Evolutionary conservation across 306 rosid genomes (phyloP).

Genomic region (Myrica gale): DNA sequence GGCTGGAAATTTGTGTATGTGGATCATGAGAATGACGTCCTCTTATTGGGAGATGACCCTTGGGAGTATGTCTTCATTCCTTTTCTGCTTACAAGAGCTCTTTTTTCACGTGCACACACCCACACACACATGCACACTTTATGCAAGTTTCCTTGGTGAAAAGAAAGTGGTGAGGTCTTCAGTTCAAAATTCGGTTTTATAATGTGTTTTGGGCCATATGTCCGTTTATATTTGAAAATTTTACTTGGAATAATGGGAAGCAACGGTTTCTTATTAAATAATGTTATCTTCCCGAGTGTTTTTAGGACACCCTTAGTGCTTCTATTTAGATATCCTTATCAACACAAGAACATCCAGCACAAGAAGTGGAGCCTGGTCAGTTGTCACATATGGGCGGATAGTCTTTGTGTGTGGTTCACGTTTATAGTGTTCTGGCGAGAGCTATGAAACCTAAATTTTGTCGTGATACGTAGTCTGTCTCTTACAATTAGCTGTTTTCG

Average conservation of each 20-base stretch:
- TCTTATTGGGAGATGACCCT: slow-evolving; percentile 96
- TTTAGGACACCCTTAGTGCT: not conserved
- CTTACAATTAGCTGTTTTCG: not conserved
- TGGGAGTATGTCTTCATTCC: slow-evolving; percentile 73
- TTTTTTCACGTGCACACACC: slow-evolving; percentile 3
- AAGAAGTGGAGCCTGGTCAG: slow-evolving; percentile 7
- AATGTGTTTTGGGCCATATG: not conserved
- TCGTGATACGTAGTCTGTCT: not conserved
- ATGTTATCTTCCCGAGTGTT: not conserved
- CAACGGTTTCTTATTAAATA: not conserved
- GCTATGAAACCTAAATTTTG: not conserved
- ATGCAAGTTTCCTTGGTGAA: not conserved
- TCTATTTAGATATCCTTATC: too few relatives aligned
- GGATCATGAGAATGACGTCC: slow-evolving; percentile 89
- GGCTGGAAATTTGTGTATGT: slow-evolving; percentile 98
- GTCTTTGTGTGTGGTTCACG: not conserved
- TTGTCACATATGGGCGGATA: not conserved
- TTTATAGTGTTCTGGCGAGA: not conserved
- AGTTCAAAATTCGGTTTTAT: not conserved
- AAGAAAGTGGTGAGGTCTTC: not conserved
- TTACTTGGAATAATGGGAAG: not conserved
- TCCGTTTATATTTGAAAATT: not conserved
- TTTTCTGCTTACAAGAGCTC: slow-evolving; percentile 5
- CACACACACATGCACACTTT: not conserved
- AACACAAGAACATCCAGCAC: not conserved